Evolutionary conservation across 305 asterid species (phyloP).

Genomic region (Solanum hybrid): DNA sequence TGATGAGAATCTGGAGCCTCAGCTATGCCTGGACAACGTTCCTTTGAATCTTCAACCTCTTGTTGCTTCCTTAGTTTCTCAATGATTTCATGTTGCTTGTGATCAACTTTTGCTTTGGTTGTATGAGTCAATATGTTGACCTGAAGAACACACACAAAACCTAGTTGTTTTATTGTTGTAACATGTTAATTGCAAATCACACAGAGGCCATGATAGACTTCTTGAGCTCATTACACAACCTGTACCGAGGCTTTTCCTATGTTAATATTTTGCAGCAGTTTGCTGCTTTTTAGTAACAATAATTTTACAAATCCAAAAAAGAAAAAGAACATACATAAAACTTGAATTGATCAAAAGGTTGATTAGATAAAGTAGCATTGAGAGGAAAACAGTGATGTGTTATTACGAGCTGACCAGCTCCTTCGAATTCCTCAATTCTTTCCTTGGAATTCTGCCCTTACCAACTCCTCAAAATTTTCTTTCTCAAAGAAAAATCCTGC

Average conservation of each 20-base stretch:
- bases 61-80: constrained; percentile 20
- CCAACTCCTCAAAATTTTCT: neutral
- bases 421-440: neutral
- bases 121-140: constrained; percentile 74
- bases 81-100: constrained; percentile 21
- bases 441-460: neutral
- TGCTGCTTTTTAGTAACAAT: neutral
- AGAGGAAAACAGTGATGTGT: neutral
- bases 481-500: neutral
- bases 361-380: neutral
- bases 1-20: constrained; percentile 7
- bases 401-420: neutral
- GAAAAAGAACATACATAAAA: constrained; percentile 2
- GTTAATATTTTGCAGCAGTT: neutral
- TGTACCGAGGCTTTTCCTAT: neutral
- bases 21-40: constrained; percentile 4
- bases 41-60: constrained; percentile 12
- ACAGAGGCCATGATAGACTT: neutral
- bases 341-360: neutral
- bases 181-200: neutral
- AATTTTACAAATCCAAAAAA: neutral
- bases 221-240: neutral
- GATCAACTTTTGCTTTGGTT: constrained; percentile 26
- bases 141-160: constrained; percentile 33
- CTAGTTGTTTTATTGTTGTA: neutral